Base-by-base conservation (phyloP, 768 basidiomycete genomes). In the Lentinus tigrinus region DNA sequence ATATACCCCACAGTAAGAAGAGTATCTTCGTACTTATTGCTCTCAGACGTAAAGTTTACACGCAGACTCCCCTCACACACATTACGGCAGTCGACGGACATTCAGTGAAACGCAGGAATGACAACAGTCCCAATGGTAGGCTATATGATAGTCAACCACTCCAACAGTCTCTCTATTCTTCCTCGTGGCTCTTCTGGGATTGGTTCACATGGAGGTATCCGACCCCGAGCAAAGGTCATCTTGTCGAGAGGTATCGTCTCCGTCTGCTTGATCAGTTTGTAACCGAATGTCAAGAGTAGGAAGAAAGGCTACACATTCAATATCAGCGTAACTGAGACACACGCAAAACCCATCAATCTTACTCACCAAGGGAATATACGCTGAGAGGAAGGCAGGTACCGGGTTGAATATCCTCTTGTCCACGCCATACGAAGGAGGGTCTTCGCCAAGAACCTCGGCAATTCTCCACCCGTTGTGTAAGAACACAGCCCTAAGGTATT, bases 211-310 rank as follows among this genome's bases (percentile, higher is more conserved):
- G 39, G 38, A 3, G 55, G 52, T 7, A 56, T 31, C n/a, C 31
- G 43, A 0, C 60, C 60, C 2, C 38, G 60, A 47, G 43, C 16
- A 52, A 69, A 69, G 17, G 54, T 38, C 67, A 70, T 70, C 34
- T 66, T 58, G 16, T 69, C 68, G 9, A 66, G 21, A 4, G 46
- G 27, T 10, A 65, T 54, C 65, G 67, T 64, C 48, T 64, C 56
- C 27, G 69, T 70, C 50, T 67, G 67, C 52, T 68, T 57, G 51
- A 70, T 65, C 19, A 70, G 62, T 55, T 70, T 70, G 60, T 70
- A 70, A 16, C 69, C 69, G 27, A 68, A 64, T 3, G 65, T 68
- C 19, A 70, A 47, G 7, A 70, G 58, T 1, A 68, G n/a, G 52
- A 68, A 70, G 47, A 68, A 63, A 1, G 67, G 69, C 69, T 67